Percentiles rank a stretch among this genome's conserved stretches.
Conservation (phyloP, 257 asterid genomes). For the Rhazya stricta region DNA sequence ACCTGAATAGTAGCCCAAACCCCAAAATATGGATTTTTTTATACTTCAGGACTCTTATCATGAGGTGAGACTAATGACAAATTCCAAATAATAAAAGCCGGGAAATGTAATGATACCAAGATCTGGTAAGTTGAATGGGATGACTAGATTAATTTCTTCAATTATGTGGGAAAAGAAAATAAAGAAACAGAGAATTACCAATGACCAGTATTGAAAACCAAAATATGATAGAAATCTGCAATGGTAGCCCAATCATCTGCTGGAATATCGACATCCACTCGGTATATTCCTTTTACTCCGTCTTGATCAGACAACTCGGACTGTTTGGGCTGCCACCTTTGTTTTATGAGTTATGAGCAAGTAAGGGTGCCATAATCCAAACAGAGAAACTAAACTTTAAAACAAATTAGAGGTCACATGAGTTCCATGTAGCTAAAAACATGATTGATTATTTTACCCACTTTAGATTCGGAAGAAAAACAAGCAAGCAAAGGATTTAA, state of each 20-base stretch:
- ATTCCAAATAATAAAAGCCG: not conserved
- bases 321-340: conserved; percentile 79
- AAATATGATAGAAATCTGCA: conserved; percentile 68
- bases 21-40: not conserved
- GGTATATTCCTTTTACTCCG: conserved; percentile 57
- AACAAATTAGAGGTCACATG: not conserved
- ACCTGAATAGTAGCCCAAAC: not conserved
- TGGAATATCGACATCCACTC: conserved; percentile 84
- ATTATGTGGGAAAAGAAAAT: conserved; percentile 3
- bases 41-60: not conserved
- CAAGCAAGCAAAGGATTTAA: not conserved
- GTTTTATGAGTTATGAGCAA: conserved; percentile 50
- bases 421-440: not conserved
- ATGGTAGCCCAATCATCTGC: conserved; percentile 77
- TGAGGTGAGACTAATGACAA: not conserved
- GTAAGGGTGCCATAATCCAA: conserved; percentile 43
- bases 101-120: not conserved
- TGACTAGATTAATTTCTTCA: not conserved
- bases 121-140: not conserved
- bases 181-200: conserved; percentile 51
- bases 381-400: conserved; percentile 11
- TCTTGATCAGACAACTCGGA: conserved; percentile 36
- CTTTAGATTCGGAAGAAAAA: not conserved
- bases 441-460: too few relatives aligned
- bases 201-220: conserved; percentile 92